Evolutionary conservation across 805 yeast genomes (phyloP), one percentile per base, ranked within the genome.

Genomic region (Barnettozyma botsteinii): DNA sequence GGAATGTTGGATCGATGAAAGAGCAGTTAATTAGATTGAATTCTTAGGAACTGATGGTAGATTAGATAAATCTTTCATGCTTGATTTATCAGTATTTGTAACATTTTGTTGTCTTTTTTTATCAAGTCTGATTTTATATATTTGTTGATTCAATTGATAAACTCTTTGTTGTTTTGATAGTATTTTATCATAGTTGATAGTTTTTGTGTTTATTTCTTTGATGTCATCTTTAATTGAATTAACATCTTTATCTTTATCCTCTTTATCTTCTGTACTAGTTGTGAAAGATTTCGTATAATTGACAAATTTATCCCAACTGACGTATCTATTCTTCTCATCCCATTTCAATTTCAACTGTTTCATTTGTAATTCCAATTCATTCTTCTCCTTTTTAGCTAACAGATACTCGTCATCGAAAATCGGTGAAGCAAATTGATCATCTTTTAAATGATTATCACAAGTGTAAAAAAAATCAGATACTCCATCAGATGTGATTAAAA

Each of bases 1-100:
- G 87, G 75, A 72, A 47, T 71, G 79, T 47, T 89, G 96, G 96
- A 67, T 89, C 25, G 81, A 78, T 47, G 89, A 81, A 56, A 71
- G 75, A 50, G 81, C 81, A 12, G 83, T 80, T 21, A 84, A 84
- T 27, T 40, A 35, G n/a, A 27, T 21, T 28, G n/a, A 20, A 12
- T 26, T 43, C 13, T 35, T 37, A 1, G 57, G 60, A 10, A 42
- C 67, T 6, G 64, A 42, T 0, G 73, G 73, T 41, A 69, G 66
- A 44, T 57, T 59, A 2, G 52, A 40, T 3, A 47, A 13, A 28
- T 50, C 55, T 24, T 46, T 50, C 4, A 46, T 37, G 12, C 38
- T 44, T 10, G 51, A 47, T 5, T 60, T 58, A 26, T 66, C 65
- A 9, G 47, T 39, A n/a, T 30, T 24, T 15, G 43, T 52, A 31